Evolutionary conservation across 176 grass and related monocot genomes (phyloP).

Genomic region (Bonia amplexicaulis): DNA sequence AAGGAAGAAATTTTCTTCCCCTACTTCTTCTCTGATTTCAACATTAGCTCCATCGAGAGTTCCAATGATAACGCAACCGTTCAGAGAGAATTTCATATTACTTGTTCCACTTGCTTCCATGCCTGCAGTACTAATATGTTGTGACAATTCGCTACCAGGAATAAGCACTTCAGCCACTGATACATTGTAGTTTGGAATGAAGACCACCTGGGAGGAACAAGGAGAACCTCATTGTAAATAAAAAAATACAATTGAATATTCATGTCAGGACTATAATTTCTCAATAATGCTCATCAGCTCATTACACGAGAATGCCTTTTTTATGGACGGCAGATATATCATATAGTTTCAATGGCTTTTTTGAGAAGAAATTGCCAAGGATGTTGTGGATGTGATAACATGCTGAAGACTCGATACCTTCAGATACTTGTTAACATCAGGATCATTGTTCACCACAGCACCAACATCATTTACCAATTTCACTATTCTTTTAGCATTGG

Average conservation of each 20-base stretch:
- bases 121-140: conserved; percentile 97
- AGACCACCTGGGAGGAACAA: conserved; percentile 61
- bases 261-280: not conserved
- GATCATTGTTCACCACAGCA: conserved; percentile 65
- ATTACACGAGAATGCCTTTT: not conserved
- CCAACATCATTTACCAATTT: conserved; percentile 83
- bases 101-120: conserved; percentile 99
- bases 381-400: not conserved
- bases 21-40: conserved; percentile 97
- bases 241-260: not conserved
- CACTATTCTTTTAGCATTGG: conserved; percentile 79
- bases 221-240: not conserved
- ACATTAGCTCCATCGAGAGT: conserved; percentile 98
- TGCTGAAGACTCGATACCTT: conserved; percentile 45
- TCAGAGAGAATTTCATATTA: conserved; percentile 99
- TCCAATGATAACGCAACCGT: conserved; percentile 95
- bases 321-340: not conserved
- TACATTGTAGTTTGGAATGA: conserved; percentile 98
- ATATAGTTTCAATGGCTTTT: not conserved
- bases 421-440: conserved; percentile 65
- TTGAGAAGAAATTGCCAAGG: not conserved
- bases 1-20: conserved; percentile 95
- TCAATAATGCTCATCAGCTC: not conserved
- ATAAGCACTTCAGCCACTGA: conserved; percentile 96
- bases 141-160: conserved; percentile 92